Conservation (phyloP, 169 alveolate species). For the Plasmodium malariae region DNA sequence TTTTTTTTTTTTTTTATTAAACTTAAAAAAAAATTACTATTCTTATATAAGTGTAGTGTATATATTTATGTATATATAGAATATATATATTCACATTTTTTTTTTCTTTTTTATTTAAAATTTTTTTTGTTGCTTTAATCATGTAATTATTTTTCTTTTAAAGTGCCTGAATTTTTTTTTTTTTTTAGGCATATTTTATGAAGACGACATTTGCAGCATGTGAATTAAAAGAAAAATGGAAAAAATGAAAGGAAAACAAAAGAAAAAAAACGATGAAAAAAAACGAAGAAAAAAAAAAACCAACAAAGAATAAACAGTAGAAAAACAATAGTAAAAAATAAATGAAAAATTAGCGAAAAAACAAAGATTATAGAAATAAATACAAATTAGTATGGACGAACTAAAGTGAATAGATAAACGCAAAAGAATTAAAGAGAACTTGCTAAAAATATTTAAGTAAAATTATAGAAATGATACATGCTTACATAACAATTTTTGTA, state of each 20-base stretch:
- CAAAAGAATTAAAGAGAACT: not conserved
- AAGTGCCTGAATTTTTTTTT: not conserved
- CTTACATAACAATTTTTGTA: too few species aligned
- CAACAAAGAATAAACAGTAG: not conserved
- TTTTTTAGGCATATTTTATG: constrained; percentile 1
- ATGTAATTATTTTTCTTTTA: not conserved
- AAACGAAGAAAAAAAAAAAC: not conserved
- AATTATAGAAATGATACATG: too few species aligned
- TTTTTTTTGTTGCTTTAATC: not conserved
- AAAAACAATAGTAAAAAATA: too few species aligned
- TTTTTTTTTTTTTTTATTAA: too few species aligned
- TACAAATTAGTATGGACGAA: not conserved
- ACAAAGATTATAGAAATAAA: too few species aligned
- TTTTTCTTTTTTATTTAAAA: not conserved
- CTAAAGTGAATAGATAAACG: not conserved
- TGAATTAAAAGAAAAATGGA: constrained; percentile 1
- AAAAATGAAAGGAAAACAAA: not conserved
- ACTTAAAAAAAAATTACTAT: too few species aligned
- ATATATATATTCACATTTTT: not conserved
- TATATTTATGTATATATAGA: not conserved
- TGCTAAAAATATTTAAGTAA: not conserved
- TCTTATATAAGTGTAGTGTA: not conserved
- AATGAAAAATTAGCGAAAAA: too few species aligned
- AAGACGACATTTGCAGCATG: constrained; percentile 7
- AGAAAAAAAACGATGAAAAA: not conserved